Percentiles rank a stretch among this genome's conserved stretches.
Conservation (phyloP, 768 basidiomycete genomes). For the Tremella mesenterica region DNA sequence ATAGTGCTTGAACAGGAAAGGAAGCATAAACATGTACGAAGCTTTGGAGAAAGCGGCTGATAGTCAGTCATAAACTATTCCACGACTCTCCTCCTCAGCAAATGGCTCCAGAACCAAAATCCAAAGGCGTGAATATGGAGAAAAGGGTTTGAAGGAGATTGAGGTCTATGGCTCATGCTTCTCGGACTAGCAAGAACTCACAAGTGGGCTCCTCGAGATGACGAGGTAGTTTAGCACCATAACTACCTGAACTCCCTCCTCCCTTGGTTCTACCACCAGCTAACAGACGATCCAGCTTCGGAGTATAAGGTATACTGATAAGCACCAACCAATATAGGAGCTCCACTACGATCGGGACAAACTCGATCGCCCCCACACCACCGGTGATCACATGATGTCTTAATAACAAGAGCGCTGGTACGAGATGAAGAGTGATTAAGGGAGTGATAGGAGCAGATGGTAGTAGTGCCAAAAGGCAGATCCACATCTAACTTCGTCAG, state of each 20-base stretch:
- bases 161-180: background rate
- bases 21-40: conserved; percentile 34
- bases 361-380: conserved; percentile 7
- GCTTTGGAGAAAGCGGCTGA: conserved; percentile 35
- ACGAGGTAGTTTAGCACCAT: conserved; percentile 16
- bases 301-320: conserved; percentile 32
- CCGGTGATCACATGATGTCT: conserved; percentile 10
- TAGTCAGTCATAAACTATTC: background rate
- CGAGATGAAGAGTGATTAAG: conserved; percentile 22
- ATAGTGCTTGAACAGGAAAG: conserved; percentile 37
- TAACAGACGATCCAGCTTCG: conserved; percentile 26
- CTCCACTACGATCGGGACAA: conserved; percentile 17
- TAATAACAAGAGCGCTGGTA: conserved; percentile 26
- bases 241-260: conserved; percentile 28
- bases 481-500: conserved; percentile 10
- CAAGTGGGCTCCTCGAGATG: conserved; percentile 38
- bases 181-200: conserved; percentile 7
- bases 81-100: too few species aligned
- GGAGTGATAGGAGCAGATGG: conserved; percentile 17
- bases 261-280: conserved; percentile 24
- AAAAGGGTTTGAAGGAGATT: too few species aligned
- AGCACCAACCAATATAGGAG: conserved; percentile 27
- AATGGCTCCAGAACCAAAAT: too few species aligned
- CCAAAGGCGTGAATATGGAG: too few species aligned
- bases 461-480: conserved; percentile 15